phyloP scores from a whole-genome alignment of 2,329 filamentous ascomycete genomes.

The Aspergillus sojae region DNA sequence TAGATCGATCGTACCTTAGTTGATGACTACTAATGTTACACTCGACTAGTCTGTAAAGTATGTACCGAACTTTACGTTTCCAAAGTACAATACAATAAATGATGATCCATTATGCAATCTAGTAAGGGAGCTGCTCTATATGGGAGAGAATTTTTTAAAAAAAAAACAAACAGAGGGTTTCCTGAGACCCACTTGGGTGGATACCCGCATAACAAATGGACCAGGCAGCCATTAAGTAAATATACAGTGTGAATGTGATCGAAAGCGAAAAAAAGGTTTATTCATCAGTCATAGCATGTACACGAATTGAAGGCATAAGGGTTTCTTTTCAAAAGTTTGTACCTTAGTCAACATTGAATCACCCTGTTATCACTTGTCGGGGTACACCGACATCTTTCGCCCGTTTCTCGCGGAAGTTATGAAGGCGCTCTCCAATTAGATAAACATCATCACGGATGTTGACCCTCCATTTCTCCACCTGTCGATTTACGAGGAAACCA shows the following conservation, averaged over 20 bases:
- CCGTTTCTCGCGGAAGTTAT: slow-evolving; percentile 79
- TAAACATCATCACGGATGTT: slow-evolving; percentile 94
- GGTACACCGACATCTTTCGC: slow-evolving; percentile 42
- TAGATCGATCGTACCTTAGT: background rate
- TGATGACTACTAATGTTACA: background rate
- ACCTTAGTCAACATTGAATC: slow-evolving; percentile 6
- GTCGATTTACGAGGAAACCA: slow-evolving; percentile 43
- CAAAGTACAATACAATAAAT: background rate
- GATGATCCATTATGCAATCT: background rate
- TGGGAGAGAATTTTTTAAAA: background rate
- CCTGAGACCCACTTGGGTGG: background rate
- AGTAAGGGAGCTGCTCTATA: background rate
- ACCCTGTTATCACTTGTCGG: slow-evolving; percentile 41
- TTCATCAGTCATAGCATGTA: slow-evolving; percentile 4
- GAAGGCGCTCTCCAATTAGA: slow-evolving; percentile 87
- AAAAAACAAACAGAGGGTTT: background rate
- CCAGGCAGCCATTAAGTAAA: background rate
- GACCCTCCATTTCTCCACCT: slow-evolving; percentile 75
- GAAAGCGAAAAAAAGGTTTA: background rate
- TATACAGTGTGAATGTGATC: background rate
- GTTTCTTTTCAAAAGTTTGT: background rate
- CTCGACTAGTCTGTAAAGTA: background rate
- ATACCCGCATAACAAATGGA: background rate
- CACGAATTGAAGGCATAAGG: background rate
- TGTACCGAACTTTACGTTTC: background rate